These are phyloP conservation scores for Hansenula sp. DNA, from an alignment of 1,139 yeast genomes.

Conservation along the genomic window DNA sequence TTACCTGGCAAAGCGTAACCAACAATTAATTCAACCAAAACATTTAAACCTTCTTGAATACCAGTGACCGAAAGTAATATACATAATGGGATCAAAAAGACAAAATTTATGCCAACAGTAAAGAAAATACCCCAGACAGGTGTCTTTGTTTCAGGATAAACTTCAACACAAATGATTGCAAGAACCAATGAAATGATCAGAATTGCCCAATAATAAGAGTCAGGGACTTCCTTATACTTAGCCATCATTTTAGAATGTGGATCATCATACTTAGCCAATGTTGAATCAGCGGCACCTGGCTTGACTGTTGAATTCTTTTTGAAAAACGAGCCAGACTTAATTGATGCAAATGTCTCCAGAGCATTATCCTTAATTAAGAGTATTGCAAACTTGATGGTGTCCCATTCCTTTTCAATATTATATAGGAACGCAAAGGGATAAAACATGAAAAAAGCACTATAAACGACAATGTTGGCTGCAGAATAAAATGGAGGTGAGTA, in stretches of 20 bases:
- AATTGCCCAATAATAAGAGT: constrained; percentile 50
- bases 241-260: constrained; percentile 57
- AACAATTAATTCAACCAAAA: constrained; percentile 54
- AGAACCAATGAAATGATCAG: constrained; percentile 43
- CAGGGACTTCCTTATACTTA: constrained; percentile 57
- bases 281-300: neutral
- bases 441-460: constrained; percentile 54
- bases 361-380: constrained; percentile 24
- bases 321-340: constrained; percentile 2
- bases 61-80: constrained; percentile 53
- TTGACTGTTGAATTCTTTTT: neutral
- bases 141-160: constrained; percentile 39
- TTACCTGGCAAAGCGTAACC: constrained; percentile 67
- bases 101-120: constrained; percentile 48
- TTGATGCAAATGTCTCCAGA: constrained; percentile 25
- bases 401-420: constrained; percentile 27
- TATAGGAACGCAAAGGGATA: constrained; percentile 56
- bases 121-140: constrained; percentile 55
- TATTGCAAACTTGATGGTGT: constrained; percentile 20
- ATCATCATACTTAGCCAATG: constrained; percentile 37
- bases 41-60: constrained; percentile 48
- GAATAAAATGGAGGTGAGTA: constrained; percentile 57
- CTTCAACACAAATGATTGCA: constrained; percentile 43
- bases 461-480: constrained; percentile 51
- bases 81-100: constrained; percentile 49